Percentiles rank a stretch among this genome's conserved stretches.
Evolutionary conservation across 345 rosid species (phyloP).

Genomic region (Corymbia maculata): DNA sequence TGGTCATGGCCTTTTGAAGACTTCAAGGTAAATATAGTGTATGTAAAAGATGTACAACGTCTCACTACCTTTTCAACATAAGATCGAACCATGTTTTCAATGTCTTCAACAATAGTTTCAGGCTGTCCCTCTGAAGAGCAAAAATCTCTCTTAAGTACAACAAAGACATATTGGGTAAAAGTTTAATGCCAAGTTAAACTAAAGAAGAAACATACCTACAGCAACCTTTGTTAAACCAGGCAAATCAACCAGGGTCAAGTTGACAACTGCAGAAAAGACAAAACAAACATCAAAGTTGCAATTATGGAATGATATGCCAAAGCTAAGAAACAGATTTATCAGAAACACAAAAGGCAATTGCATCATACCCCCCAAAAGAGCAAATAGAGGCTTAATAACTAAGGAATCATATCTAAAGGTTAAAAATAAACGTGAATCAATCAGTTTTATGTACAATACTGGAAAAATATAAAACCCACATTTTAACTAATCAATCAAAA

Average conservation of each 20-base stretch:
- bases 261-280: constrained; percentile 60
- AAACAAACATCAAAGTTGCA: not conserved
- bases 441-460: not conserved
- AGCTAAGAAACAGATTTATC: not conserved
- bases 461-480: not conserved
- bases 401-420: not conserved
- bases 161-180: not conserved
- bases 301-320: not conserved
- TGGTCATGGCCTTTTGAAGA: not conserved
- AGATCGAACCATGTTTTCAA: constrained; percentile 82
- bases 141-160: not conserved
- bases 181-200: not conserved
- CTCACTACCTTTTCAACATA: constrained; percentile 81
- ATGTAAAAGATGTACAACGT: not conserved
- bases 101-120: constrained; percentile 72
- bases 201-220: constrained; percentile 43
- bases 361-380: not conserved
- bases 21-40: not conserved
- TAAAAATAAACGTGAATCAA: not conserved
- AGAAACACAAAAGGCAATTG: not conserved
- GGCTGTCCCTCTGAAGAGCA: constrained; percentile 86
- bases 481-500: not conserved
- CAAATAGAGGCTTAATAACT: not conserved
- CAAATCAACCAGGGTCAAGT: constrained; percentile 83
- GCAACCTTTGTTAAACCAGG: constrained; percentile 98